Conservation (phyloP, 2,329 filamentous ascomycete species). For the Penicillium sp. region DNA sequence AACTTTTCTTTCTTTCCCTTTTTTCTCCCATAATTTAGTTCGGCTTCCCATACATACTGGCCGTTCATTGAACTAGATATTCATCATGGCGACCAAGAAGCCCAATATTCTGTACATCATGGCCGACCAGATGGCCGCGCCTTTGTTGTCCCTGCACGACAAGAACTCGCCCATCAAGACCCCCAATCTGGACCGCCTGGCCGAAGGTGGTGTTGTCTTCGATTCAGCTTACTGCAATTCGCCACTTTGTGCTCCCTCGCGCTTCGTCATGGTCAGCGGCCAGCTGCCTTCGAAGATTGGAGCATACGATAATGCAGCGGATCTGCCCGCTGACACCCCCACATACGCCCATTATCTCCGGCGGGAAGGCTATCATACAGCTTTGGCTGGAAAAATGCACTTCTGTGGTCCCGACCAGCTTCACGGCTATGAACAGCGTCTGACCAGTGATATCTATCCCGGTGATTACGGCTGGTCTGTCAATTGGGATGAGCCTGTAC, state of each 20-base stretch:
- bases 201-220: constrained; percentile 80
- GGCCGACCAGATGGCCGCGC: constrained; percentile 92
- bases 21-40: constrained; percentile 8
- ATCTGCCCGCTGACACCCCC: constrained; percentile 78
- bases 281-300: constrained; percentile 88
- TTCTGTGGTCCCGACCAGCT: constrained; percentile 88
- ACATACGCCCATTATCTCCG: constrained; percentile 93
- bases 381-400: constrained; percentile 94
- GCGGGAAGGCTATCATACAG: constrained; percentile 81
- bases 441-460: constrained; percentile 95
- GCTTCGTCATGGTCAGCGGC: constrained; percentile 92
- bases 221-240: constrained; percentile 94
- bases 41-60: background rate
- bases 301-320: constrained; percentile 86
- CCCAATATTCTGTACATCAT: constrained; percentile 91
- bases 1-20: background rate
- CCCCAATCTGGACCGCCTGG: constrained; percentile 81
- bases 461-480: constrained; percentile 93
- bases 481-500: constrained; percentile 84
- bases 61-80: background rate
- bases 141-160: constrained; percentile 89
- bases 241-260: constrained; percentile 85
- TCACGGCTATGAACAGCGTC: constrained; percentile 86
- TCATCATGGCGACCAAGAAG: constrained; percentile 47
- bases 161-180: constrained; percentile 85